Evolutionary conservation across 1,284 basidiomycete species (phyloP), one percentile per base, ranked within the genome.

Genomic region (Apiotrichum brassicae): DNA sequence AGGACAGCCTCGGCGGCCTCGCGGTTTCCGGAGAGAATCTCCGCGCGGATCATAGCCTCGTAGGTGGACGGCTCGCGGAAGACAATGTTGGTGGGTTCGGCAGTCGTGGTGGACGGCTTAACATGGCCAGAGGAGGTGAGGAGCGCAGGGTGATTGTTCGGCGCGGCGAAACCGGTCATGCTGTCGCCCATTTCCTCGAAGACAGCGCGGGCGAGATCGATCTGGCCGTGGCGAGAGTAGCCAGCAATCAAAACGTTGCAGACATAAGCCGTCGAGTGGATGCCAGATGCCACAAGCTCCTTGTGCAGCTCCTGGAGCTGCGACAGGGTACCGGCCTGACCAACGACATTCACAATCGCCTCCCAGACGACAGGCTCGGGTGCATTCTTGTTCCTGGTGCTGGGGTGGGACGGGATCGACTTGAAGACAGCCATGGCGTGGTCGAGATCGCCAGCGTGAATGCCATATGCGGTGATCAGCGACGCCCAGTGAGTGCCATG

Each of bases 201-300:
- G 41, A 95, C 75, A 25, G 71, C 73, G 30, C 92, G 77, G 0
- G 92, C 83, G 38, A 79, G 75, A 24, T 81, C 81, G 46, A 95
- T 77, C 40, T 85, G 77, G 6, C 85, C 84, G 7, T 79, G 79
- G 24, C 82, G 78, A 0, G 92, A 84, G 65, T 92, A 87, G 2
- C 87, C 89, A 66, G 85, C 85, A 76, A 98, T 97, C 60, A 97
- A 75, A 54, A 88, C 78, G 73, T 98, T 98, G 38, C 86, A 87
- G 56, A 97, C 87, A 72, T 98, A 99, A 1, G 95, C 94, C 0
- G 94, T 98, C 79, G 91, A 85, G 61, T 86, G 85, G 8, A 93
- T 81, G 26, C 83, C 82, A 3, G 79, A 77, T 0, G 72, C 63
- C 34, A 73, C 71, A 77, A 98, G 83, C 51, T 81, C 81, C 22